Evolutionary conservation across 495 filamentous ascomycete genomes (phyloP), one percentile per base, ranked within the genome.

Genomic region (Astrothelium macrocarpum): DNA sequence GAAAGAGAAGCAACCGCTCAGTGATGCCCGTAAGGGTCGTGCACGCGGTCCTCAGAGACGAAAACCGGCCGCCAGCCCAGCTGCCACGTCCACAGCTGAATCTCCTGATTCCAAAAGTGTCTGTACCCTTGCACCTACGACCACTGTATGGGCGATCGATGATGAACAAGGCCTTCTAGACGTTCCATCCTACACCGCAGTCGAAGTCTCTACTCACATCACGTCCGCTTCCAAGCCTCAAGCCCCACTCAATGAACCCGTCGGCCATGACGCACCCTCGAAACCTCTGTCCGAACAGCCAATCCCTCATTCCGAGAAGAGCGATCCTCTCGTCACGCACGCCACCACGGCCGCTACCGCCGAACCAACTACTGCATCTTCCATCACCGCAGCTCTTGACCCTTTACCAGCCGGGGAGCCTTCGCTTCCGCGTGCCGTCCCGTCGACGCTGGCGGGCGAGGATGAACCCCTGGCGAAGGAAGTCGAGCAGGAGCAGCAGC

Each of bases 31-130:
- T 61, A 97, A 97, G 77, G 85, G 91, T 16, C 79, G 94, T 63
- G 94, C 94, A 20, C 87, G 89, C 67, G 95, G 94, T 26, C 94
- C 94, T 9, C 85, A 88, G 67, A 82, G 94, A 64, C 80, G 94
- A 71, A 87, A 86, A 77, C 85, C 85, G n/a, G 83, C 80, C 12
- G 75, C 66, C 28, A 70, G 73, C 45, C 68, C 75, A 7, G 62
- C 69, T 12, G 65, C 63, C 14, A 71, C 65, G 32, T 62, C 70
- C 26, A 66, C 46, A 16, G 70, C 67, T 23, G 67, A n/a, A n/a
- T n/a, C 71, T 32, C 64, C 23, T 25, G 67, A 65, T 11, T 7
- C 53, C 3, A 62, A 56, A 14, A 20, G 56, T 2, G 43, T 61
- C 9, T 61, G 56, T 67, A 74, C 26, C 62, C 71, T 53, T 64